Evolutionary conservation across 116 monocot genomes (phyloP).

Genomic region (Papilionanthe hybrid): DNA sequence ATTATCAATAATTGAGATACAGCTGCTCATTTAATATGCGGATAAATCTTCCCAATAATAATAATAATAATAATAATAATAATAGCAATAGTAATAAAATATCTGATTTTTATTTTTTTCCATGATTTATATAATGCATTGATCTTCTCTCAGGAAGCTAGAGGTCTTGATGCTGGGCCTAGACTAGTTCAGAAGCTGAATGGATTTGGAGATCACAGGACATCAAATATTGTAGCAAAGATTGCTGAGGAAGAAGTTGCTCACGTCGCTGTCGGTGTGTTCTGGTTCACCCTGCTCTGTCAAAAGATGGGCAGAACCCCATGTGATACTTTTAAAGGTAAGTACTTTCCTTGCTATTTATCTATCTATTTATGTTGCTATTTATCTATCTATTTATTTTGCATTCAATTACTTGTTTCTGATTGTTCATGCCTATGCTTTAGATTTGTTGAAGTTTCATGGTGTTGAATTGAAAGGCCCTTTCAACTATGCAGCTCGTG

Average conservation of each 20-base stretch:
- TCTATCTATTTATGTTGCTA: no score
- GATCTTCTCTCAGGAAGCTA: conserved; percentile 58
- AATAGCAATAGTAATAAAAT: no score
- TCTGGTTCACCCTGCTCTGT: conserved; percentile 78
- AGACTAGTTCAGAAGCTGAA: conserved; percentile 75
- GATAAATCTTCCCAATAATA: not conserved
- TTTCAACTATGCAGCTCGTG: conserved; percentile 84
- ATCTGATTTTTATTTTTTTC: not conserved
- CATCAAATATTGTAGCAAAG: conserved; percentile 78
- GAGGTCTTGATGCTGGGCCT: conserved; percentile 94
- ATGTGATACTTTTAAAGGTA: conserved; percentile 63
- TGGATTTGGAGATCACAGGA: conserved; percentile 78
- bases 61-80: not conserved
- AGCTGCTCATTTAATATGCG: not conserved
- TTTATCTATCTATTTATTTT: no score
- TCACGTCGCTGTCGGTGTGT: conserved; percentile 85
- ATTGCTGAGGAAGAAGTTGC: conserved; percentile 96
- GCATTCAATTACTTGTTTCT: no score
- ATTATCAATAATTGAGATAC: not conserved
- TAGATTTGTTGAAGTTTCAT: conserved; percentile 69
- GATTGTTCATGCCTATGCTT: not conserved
- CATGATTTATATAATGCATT: not conserved
- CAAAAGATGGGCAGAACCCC: conserved; percentile 60
- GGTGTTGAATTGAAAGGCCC: conserved; percentile 82
- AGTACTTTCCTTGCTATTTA: not conserved